Percentiles rank a stretch among this genome's conserved stretches.
phyloP scores from a whole-genome alignment of 2,329 filamentous ascomycete genomes.

The Aspergillus tubingensis region DNA sequence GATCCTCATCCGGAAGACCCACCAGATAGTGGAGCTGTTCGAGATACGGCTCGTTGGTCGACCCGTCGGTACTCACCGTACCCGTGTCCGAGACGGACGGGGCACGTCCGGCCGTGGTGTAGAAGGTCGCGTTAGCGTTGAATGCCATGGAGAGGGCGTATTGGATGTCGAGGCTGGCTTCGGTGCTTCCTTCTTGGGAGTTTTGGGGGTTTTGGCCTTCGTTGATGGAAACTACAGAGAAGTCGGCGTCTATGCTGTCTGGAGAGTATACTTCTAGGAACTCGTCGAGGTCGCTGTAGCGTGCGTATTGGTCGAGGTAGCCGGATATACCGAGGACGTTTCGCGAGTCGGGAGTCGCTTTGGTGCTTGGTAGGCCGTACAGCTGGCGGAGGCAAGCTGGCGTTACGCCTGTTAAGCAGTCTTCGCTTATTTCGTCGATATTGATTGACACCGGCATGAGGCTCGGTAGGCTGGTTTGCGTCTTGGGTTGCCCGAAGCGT shows the following conservation, averaged over 20 bases:
- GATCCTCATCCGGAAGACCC: slow-evolving; percentile 51
- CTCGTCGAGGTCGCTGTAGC: slow-evolving; percentile 55
- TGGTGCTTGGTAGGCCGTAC: slow-evolving; percentile 47
- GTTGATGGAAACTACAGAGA: slow-evolving; percentile 60
- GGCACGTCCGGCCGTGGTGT: slow-evolving; percentile 60
- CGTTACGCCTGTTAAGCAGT: slow-evolving; percentile 47
- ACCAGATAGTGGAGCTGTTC: slow-evolving; percentile 64
- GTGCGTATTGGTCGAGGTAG: slow-evolving; percentile 55
- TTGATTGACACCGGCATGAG: slow-evolving; percentile 17
- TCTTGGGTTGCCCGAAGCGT: slow-evolving; percentile 56
- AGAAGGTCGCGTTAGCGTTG: slow-evolving; percentile 59
- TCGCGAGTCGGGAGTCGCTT: slow-evolving; percentile 33
- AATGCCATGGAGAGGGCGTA: slow-evolving; percentile 59
- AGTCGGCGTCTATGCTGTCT: slow-evolving; percentile 53
- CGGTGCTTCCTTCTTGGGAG: slow-evolving; percentile 47
- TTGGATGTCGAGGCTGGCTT: slow-evolving; percentile 67
- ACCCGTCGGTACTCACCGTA: slow-evolving; percentile 41
- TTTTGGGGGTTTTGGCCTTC: slow-evolving; percentile 55
- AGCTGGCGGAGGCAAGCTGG: slow-evolving; percentile 53
- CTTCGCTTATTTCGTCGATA: slow-evolving; percentile 25
- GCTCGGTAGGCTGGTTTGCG: slow-evolving; percentile 43
- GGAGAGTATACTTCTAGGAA: slow-evolving; percentile 61
- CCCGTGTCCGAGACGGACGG: slow-evolving; percentile 53
- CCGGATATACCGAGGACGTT: slow-evolving; percentile 51
- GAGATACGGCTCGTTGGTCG: slow-evolving; percentile 68